Evolutionary conservation across 2,329 filamentous ascomycete species (phyloP).

Genomic region (Amesomyces nigricolor): DNA sequence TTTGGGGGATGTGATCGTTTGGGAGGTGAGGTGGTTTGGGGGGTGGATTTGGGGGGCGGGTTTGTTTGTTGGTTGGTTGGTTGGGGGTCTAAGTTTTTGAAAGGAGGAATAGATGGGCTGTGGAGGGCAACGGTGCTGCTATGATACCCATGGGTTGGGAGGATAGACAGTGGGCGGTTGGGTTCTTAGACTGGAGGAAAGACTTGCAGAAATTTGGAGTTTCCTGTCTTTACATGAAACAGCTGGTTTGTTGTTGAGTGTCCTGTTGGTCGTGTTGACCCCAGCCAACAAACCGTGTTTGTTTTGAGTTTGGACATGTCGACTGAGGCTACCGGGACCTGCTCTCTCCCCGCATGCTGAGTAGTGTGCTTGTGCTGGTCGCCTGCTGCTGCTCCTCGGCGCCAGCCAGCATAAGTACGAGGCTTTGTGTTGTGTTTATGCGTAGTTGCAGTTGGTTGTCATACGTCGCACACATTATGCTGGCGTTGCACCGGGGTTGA

Average conservation of each 20-base stretch:
- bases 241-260: too few species aligned
- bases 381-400: background rate
- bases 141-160: too few species aligned
- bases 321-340: background rate
- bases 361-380: background rate
- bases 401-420: background rate
- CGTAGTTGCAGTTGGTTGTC: background rate
- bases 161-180: too few species aligned
- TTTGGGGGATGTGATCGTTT: too few species aligned
- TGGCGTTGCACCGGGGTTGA: slow-evolving; percentile 1
- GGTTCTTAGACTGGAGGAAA: too few species aligned
- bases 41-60: too few species aligned
- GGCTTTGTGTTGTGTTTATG: background rate
- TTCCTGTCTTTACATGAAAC: too few species aligned
- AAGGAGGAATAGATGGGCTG: background rate
- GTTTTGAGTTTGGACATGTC: too few species aligned
- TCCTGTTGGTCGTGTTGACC: too few species aligned
- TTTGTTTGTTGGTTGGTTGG: background rate
- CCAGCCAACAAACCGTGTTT: too few species aligned
- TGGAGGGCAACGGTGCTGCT: too few species aligned
- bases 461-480: slow-evolving; percentile 1
- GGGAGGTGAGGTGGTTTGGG: background rate
- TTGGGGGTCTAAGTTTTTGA: background rate
- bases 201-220: too few species aligned
- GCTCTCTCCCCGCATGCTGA: background rate